Evolutionary conservation across 1,284 basidiomycete species (phyloP).

Genomic region (Moesziomyces sp.): DNA sequence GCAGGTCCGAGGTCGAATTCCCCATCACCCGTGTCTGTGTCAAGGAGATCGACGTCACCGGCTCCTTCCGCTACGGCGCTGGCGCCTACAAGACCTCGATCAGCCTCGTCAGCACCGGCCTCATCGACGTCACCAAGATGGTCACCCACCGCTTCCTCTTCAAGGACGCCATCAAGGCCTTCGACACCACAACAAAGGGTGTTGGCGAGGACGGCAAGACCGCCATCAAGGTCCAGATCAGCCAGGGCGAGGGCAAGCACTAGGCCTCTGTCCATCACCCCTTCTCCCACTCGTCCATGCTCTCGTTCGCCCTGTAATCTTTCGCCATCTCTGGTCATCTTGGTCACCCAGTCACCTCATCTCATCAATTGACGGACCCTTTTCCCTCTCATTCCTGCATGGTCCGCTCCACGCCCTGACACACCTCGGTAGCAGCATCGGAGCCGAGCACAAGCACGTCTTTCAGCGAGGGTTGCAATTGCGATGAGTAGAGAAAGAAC

Average conservation of each 20-base stretch:
- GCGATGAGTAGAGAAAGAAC: not conserved
- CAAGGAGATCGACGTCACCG: constrained; percentile 51
- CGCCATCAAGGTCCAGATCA: constrained; percentile 71
- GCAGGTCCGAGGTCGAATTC: constrained; percentile 66
- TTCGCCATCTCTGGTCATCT: constrained; percentile 10
- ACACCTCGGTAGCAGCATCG: too few relatives aligned
- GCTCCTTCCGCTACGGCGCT: constrained; percentile 84
- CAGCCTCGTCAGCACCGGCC: constrained; percentile 71
- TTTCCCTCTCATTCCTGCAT: too few relatives aligned
- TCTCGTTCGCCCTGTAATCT: not conserved
- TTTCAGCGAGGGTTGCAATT: not conserved
- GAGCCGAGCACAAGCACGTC: too few relatives aligned
- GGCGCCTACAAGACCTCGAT: constrained; percentile 76
- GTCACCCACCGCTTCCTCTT: constrained; percentile 73
- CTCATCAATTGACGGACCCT: not conserved
- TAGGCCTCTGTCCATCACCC: not conserved
- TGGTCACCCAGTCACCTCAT: not conserved
- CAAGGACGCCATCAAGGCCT: constrained; percentile 71
- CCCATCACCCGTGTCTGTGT: constrained; percentile 69
- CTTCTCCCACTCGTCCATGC: not conserved
- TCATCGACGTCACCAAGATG: constrained; percentile 73
- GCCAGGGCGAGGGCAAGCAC: constrained; percentile 57
- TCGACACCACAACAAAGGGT: constrained; percentile 73
- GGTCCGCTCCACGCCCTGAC: too few relatives aligned
- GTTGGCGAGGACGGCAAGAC: constrained; percentile 75